phyloP scores from a whole-genome alignment of 495 filamentous ascomycete genomes.

The Penicilliopsis zonata region DNA sequence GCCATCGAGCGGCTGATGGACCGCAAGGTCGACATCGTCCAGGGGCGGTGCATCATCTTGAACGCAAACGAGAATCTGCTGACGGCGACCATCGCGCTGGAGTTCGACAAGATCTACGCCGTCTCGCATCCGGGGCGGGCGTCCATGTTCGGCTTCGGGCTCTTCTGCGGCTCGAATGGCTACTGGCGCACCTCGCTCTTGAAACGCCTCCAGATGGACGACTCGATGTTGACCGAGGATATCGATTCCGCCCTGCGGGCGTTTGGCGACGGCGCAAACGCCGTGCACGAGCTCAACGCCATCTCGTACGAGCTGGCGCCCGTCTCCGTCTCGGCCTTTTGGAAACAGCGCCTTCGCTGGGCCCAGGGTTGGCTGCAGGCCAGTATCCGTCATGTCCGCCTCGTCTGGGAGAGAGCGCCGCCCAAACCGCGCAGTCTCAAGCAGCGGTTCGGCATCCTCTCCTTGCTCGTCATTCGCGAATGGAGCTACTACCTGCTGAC shows the following conservation, averaged over 20 bases:
- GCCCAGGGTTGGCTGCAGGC: slow-evolving; percentile 25
- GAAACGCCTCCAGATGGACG: slow-evolving; percentile 26
- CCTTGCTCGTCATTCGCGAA: slow-evolving; percentile 20
- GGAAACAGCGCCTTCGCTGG: slow-evolving; percentile 26
- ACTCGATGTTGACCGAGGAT: slow-evolving; percentile 26
- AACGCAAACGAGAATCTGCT: slow-evolving; percentile 19
- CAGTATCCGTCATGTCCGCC: slow-evolving; percentile 13
- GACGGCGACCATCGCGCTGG: slow-evolving; percentile 22
- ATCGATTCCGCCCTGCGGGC: slow-evolving; percentile 29
- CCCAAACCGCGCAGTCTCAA: slow-evolving; percentile 9
- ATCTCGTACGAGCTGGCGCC: slow-evolving; percentile 22
- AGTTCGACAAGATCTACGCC: slow-evolving; percentile 33
- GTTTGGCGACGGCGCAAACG: slow-evolving; percentile 14
- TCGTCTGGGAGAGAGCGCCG: slow-evolving; percentile 10
- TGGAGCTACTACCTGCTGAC: slow-evolving; percentile 22
- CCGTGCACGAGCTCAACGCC: slow-evolving; percentile 22
- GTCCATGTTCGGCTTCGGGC: slow-evolving; percentile 22
- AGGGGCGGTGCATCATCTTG: slow-evolving; percentile 28
- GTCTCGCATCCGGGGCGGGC: slow-evolving; percentile 27
- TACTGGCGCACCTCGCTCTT: slow-evolving; percentile 23
- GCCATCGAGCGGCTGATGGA: slow-evolving; percentile 22
- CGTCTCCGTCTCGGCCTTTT: slow-evolving; percentile 16
- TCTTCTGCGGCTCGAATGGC: slow-evolving; percentile 28
- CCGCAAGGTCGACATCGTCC: slow-evolving; percentile 23
- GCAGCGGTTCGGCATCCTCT: slow-evolving; percentile 17